Conservation (phyloP, 257 asterid genomes). For the Misopates orontium region DNA sequence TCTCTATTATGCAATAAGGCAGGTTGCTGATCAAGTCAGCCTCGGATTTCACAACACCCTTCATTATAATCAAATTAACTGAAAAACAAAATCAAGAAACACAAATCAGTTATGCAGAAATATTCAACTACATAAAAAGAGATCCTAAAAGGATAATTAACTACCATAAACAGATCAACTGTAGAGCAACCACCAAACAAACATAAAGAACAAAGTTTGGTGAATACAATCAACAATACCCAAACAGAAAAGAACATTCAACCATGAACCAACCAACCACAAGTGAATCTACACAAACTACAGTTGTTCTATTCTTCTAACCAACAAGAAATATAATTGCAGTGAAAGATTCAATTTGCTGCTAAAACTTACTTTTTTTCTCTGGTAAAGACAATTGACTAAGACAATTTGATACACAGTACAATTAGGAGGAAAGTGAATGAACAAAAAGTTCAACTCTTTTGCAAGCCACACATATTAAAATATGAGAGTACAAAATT, state of each 20-base stretch:
- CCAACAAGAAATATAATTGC: not conserved
- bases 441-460: too few species aligned
- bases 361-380: too few species aligned
- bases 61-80: constrained; percentile 15
- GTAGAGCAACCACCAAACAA: not conserved
- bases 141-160: too few species aligned
- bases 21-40: constrained; percentile 31
- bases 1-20: constrained; percentile 29
- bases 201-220: not conserved
- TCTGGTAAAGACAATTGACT: too few species aligned
- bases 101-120: not conserved
- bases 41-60: constrained; percentile 6
- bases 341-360: too few species aligned
- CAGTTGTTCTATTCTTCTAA: not conserved
- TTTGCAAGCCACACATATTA: too few species aligned
- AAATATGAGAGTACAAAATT: too few species aligned
- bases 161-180: too few species aligned
- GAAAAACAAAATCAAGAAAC: constrained; percentile 7
- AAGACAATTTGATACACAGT: too few species aligned
- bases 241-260: not conserved
- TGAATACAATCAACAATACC: not conserved
- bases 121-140: not conserved
- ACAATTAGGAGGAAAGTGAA: too few species aligned
- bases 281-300: not conserved
- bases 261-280: not conserved